Conservation (phyloP, 2,329 filamentous ascomycete species). For the Colletotrichum scovillei region DNA sequence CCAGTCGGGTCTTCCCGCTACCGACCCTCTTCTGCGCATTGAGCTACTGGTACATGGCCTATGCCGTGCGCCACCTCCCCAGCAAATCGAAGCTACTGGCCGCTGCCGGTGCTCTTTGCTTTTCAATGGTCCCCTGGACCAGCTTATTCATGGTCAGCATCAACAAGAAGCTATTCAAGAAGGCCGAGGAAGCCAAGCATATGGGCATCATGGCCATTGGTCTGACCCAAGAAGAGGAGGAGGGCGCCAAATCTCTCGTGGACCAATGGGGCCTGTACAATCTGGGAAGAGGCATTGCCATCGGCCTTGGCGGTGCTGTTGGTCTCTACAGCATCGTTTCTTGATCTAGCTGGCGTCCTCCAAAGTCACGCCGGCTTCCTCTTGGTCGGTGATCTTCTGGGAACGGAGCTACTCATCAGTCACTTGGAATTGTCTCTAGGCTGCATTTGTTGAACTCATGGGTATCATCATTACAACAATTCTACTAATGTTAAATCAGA, state of each 20-base stretch:
- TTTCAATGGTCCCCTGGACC: slow-evolving; percentile 64
- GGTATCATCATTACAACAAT: slow-evolving; percentile 33
- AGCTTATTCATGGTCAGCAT: slow-evolving; percentile 56
- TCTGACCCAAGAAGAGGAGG: slow-evolving; percentile 49
- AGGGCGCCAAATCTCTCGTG: slow-evolving; percentile 62
- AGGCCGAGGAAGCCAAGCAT: slow-evolving; percentile 51
- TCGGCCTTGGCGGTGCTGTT: slow-evolving; percentile 39
- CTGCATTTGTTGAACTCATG: slow-evolving; percentile 9
- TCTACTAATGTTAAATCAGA: slow-evolving; percentile 32
- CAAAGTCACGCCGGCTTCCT: not conserved
- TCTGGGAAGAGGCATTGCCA: slow-evolving; percentile 52
- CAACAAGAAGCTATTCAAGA: slow-evolving; percentile 60
- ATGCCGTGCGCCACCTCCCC: slow-evolving; percentile 39
- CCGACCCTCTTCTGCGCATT: slow-evolving; percentile 52
- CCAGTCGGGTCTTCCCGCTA: slow-evolving; percentile 51
- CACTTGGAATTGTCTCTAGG: not conserved
- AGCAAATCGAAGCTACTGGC: slow-evolving; percentile 55
- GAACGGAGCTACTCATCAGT: not conserved
- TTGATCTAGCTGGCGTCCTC: not conserved
- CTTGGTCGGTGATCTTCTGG: not conserved
- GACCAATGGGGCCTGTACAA: slow-evolving; percentile 68
- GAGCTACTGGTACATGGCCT: slow-evolving; percentile 60
- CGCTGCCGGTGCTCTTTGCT: slow-evolving; percentile 56
- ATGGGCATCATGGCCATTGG: slow-evolving; percentile 51
- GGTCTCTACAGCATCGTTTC: slow-evolving; percentile 44